Evolutionary conservation across 75 land plant species (phyloP), one percentile per base, ranked within the genome.

Genomic region (Cunninghamia lanceolata): DNA sequence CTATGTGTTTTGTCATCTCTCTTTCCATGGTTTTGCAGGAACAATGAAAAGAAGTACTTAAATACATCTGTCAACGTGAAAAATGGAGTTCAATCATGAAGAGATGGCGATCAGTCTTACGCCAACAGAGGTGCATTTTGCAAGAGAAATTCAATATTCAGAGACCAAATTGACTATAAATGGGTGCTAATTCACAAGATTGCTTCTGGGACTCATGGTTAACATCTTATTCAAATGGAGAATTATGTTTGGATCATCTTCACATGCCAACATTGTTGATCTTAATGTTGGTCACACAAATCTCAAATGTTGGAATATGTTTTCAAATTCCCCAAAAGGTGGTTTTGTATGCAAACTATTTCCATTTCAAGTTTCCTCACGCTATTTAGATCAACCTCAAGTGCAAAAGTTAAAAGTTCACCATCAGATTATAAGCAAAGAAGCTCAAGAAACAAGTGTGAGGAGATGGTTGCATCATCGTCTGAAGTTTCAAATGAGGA

Each of bases 271-370:
- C 92, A 47, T 75, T 89, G 39, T 75, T 94, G 86, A 91, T 91
- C 16, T 68, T 95, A 45, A 81, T 91, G 70, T 82, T 95, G 50
- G 89, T 93, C 53, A 89, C 88, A 77, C 87, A 86, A 54, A 71
- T 85, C 15, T 87, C 90, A 84, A 35, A 76, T 46, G 85, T 90
- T 38, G 82, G 85, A 35, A 50, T 71, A 47, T 47, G 47, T 50
- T 86, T 84, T 43, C 68, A 85, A 11, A 86, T 91, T 25, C 96
- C 93, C 15, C 46, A 91, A 5, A 66, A 50, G 83, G 63, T 91
- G 66, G 89, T 90, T 86, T 88, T 89, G 17, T 93, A 91, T 88
- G 90, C 94, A 75, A 85, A 86, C 70, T 85, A 90, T 86, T 76
- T 91, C 50, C 84, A 88, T 39, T 88, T 91, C 68, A 91, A 88